Base-by-base conservation (phyloP, 2,329 filamentous ascomycete genomes). In the Ophidiomyces ophidiicola region DNA sequence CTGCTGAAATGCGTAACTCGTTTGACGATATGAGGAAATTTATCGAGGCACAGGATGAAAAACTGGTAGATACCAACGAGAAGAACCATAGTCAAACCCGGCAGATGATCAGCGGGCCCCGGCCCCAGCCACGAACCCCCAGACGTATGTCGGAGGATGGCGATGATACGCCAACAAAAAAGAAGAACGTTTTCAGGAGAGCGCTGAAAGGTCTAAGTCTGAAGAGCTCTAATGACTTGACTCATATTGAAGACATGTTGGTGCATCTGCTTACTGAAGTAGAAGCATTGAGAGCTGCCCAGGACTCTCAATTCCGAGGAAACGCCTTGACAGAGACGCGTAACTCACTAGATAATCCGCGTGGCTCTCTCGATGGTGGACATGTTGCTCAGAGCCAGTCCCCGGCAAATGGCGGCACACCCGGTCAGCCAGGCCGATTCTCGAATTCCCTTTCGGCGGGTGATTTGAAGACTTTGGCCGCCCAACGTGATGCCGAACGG, bases 11-110 rank as follows among this genome's bases (percentile, higher is more conserved):
- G 87, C 84, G 88, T 47, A 92, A 83, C 50, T 92, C 85, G 0
- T 93, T 96, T 55, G 84, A 93, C 48, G 87, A 94, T 52, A 82
- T 98, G 71, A 94, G 90, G 68, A 82, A 80, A 47, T 80, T 93
- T 54, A 81, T 98, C 45, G 80, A 82, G 35, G 82, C 92, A 48
- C 88, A 92, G 44, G 88, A 94, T 54, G 83, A 84, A 43, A 74
- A 86, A 53, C 82, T 96, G 53, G 84, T 94, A 60, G 79, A 82
- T 26, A 79, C 82, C 46, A 82, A 83, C n/a, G 80, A 87, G 51
- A 82, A 83, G 52, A 84, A 88, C 54, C 88, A 88, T 7, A 86
- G 94, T 47, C 78, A 82, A 55, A 84, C 85, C 0, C 80, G 92
- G 51, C 84, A 80, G 50, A 75, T 83, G 30, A 74, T 96, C 44